phyloP scores from a whole-genome alignment of 2,329 filamentous ascomycete species.

The Fusarium sp. region DNA sequence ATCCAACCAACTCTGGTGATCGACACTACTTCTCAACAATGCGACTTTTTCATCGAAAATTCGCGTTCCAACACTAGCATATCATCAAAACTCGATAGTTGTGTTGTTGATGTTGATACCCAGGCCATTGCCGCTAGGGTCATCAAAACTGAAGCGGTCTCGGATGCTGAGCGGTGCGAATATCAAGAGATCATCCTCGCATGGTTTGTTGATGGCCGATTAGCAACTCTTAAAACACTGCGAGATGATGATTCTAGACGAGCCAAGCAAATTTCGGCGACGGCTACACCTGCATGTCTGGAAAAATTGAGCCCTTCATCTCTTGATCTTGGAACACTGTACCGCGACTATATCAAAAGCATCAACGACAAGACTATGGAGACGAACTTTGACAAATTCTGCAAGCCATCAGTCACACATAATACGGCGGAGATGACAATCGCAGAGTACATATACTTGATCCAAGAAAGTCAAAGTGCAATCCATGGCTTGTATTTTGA shows the following conservation, averaged over 20 bases:
- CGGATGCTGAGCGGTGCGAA: not conserved
- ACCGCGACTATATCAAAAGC: conserved; percentile 14
- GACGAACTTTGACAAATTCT: not conserved
- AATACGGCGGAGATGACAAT: conserved; percentile 3
- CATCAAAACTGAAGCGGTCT: not conserved
- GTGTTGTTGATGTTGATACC: not conserved
- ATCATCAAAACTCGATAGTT: not conserved
- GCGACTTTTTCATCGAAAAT: not conserved
- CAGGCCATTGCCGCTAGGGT: conserved; percentile 10
- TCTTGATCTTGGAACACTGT: not conserved
- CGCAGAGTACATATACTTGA: conserved; percentile 15
- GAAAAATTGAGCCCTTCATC: not conserved
- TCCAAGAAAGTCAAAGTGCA: conserved; percentile 9
- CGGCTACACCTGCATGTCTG: not conserved
- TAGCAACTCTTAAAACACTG: conserved; percentile 1
- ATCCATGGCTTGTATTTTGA: conserved; percentile 11
- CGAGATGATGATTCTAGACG: not conserved
- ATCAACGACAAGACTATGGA: conserved; percentile 29
- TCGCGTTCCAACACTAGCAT: accelerated
- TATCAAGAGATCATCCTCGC: conserved; percentile 9
- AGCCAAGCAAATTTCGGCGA: not conserved
- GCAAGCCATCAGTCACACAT: not conserved
- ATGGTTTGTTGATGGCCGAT: conserved; percentile 14
- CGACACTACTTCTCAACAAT: not conserved
- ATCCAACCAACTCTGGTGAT: not conserved